phyloP scores from a whole-genome alignment of 352 stramenopile species.

The Phytopythium vexans region DNA sequence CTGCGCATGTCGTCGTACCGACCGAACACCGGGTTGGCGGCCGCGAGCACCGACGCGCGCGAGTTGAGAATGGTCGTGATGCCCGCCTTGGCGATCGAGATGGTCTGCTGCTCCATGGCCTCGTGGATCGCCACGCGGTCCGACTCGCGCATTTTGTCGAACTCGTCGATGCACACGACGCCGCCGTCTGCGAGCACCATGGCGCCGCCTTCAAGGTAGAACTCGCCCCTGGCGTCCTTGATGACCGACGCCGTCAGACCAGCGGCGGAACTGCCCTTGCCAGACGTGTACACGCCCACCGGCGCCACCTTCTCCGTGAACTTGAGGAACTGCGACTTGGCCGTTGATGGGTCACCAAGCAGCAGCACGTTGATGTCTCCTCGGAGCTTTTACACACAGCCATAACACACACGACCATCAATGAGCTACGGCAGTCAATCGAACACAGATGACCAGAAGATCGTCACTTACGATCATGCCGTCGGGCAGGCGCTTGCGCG shows the following conservation, averaged over 20 bases:
- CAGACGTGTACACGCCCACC: conserved; percentile 98
- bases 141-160: conserved; percentile 94
- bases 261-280: conserved; percentile 96
- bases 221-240: conserved; percentile 94
- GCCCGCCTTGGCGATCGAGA: conserved; percentile 98
- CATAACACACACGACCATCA: neutral
- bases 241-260: conserved; percentile 97
- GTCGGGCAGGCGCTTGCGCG: conserved; percentile 93
- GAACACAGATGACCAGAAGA: neutral
- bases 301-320: conserved; percentile 96
- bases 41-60: conserved; percentile 89
- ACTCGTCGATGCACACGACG: conserved; percentile 98
- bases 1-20: conserved; percentile 98
- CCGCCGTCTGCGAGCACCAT: conserved; percentile 98
- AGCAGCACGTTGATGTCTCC: conserved; percentile 99
- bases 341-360: conserved; percentile 96
- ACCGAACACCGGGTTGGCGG: conserved; percentile 98
- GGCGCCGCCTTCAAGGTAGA: conserved; percentile 97
- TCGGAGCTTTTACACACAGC: conserved; percentile 47
- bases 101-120: conserved; percentile 99
- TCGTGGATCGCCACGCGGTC: conserved; percentile 98
- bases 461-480: conserved; percentile 85
- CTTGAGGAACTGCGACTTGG: conserved; percentile 99
- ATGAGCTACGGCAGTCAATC: neutral
- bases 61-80: conserved; percentile 99